Evolutionary conservation across 2,329 filamentous ascomycete genomes (phyloP).

Genomic region (Aaosphaeria arxii): DNA sequence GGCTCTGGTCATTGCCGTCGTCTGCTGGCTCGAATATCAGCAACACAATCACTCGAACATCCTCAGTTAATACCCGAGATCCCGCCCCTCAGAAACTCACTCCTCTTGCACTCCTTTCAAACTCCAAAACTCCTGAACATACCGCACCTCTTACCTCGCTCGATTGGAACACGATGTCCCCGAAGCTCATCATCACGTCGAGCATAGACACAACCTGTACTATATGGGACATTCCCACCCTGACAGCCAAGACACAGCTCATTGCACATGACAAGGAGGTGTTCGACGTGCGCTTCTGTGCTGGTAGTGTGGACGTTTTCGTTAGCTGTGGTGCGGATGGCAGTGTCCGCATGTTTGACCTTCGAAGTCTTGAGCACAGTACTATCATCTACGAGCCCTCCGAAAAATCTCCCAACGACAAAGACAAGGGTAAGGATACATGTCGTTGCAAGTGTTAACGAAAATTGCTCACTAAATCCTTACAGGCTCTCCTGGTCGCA

Average conservation of each 20-base stretch:
- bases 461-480: not conserved
- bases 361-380: constrained; percentile 93
- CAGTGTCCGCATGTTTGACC: constrained; percentile 97
- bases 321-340: constrained; percentile 97
- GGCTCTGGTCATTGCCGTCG: constrained; percentile 84
- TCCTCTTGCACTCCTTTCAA: constrained; percentile 87
- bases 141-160: constrained; percentile 94
- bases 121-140: constrained; percentile 97
- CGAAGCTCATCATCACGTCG: constrained; percentile 95
- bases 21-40: constrained; percentile 52
- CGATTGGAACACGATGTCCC: constrained; percentile 97
- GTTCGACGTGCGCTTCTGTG: constrained; percentile 96
- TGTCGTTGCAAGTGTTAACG: constrained; percentile 3
- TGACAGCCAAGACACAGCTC: constrained; percentile 96
- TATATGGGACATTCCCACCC: constrained; percentile 97
- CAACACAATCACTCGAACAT: constrained; percentile 68
- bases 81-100: constrained; percentile 77
- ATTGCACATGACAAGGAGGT: constrained; percentile 99
- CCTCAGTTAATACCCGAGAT: constrained; percentile 57
- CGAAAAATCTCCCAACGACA: constrained; percentile 62
- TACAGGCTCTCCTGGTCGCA: constrained; percentile 43
- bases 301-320: constrained; percentile 97
- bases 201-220: constrained; percentile 99
- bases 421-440: constrained; percentile 39
- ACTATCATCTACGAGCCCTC: constrained; percentile 99